Evolutionary conservation across 768 basidiomycete genomes (phyloP), one percentile per base, ranked within the genome.

Genomic region (Neoboletus magnificus): DNA sequence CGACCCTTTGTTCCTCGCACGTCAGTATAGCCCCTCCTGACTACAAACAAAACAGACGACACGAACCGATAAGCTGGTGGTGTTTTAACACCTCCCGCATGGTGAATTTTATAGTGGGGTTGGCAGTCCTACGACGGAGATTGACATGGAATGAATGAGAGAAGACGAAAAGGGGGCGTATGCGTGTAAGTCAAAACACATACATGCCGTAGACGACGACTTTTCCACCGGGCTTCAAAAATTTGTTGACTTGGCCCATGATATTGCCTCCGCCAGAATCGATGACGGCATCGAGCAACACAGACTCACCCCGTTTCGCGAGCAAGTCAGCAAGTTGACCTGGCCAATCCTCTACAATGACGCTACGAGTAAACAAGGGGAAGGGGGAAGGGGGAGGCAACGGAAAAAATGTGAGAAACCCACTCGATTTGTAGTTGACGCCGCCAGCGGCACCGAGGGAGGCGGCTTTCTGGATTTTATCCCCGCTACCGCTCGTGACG

Each of bases 21-120:
- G 41, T 68, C 50, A 67, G 29, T 25, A 49, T n/a, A 30, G 11
- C 42, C 41, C 54, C 29, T 54, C 33, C 12, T 47, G 45, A 52
- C 48, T 37, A 50, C 23, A 36, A 45, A 54, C n/a, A 23, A 25
- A 46, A 52, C 16, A 41, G 22, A 39, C 11, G 29, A 20, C 16
- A 67, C 77, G 41, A 41, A 90, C 91, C 91, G 32, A 90, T 76
- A 39, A 94, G 73, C 58, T 84, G 82, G 40, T 87, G 83, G 62
- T 90, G 86, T 62, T 81, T 85, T 59, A 93, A 65, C 23, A 93
- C 86, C 60, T 90, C 82, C 18, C 82, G 80, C 87, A 94, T 93
- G 11, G 85, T 87, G 65, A 93, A 78, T 27, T 74, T 77, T 37
- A 89, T 78, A 48, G 77, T 72, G 0, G 83, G 81, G 23, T 69